These are phyloP conservation scores for Rhinocladiella mackenziei DNA, from an alignment of 2,329 filamentous ascomycete species.

Conservation along the genomic window DNA sequence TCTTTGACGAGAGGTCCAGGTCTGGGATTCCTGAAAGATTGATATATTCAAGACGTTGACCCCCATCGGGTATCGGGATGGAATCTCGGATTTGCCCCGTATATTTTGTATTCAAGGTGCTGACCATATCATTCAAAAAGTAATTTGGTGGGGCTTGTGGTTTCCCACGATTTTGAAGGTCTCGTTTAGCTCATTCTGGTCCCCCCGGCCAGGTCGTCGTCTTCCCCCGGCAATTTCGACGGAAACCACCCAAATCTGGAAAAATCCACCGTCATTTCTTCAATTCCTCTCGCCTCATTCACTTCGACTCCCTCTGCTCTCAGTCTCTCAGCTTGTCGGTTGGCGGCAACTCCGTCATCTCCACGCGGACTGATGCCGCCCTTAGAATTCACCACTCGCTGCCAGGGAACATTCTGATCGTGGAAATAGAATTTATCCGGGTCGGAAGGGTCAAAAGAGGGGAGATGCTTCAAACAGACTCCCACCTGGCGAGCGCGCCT, in stretches of 20 bases:
- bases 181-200: not conserved
- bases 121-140: too few species aligned
- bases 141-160: too few species aligned
- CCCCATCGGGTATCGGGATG: too few species aligned
- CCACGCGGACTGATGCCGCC: conserved; percentile 72
- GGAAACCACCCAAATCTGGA: conserved; percentile 49
- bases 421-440: conserved; percentile 58
- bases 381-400: conserved; percentile 84
- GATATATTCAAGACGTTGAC: too few species aligned
- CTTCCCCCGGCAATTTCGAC: conserved; percentile 44
- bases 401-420: conserved; percentile 81
- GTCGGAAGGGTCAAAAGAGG: conserved; percentile 46
- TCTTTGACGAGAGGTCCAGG: too few species aligned
- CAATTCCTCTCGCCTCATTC: conserved; percentile 39
- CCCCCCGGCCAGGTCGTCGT: conserved; percentile 6
- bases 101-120: too few species aligned
- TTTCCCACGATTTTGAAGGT: too few species aligned
- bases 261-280: conserved; percentile 44
- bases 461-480: conserved; percentile 81
- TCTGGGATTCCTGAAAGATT: too few species aligned
- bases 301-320: conserved; percentile 43
- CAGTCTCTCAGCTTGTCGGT: conserved; percentile 41
- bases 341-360: conserved; percentile 38
- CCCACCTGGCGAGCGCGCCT: conserved; percentile 80
- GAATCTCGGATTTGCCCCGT: too few species aligned